phyloP scores from a whole-genome alignment of 1,139 yeast species.

The Pichia sp. region DNA sequence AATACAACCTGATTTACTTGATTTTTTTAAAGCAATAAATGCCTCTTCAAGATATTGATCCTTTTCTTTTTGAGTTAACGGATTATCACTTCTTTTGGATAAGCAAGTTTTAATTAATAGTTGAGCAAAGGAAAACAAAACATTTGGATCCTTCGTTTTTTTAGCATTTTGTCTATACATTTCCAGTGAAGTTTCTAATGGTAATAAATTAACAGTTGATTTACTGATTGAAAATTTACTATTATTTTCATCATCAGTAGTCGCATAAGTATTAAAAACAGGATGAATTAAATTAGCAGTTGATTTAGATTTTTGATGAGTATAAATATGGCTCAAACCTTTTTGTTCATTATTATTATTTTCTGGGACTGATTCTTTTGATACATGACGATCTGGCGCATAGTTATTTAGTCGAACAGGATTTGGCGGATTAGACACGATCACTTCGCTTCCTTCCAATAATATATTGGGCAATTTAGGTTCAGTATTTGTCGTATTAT shows the following conservation, averaged over 20 bases:
- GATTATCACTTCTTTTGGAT: slow-evolving; percentile 16
- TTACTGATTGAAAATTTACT: neutral
- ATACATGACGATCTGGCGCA: too few relatives aligned
- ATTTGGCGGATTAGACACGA: too few relatives aligned
- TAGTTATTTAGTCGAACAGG: too few relatives aligned
- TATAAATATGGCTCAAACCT: too few relatives aligned
- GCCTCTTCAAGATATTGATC: slow-evolving; percentile 71
- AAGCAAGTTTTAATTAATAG: slow-evolving; percentile 22
- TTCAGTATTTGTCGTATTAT: neutral
- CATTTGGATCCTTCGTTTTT: slow-evolving; percentile 77
- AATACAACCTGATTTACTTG: slow-evolving; percentile 74
- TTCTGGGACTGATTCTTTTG: neutral
- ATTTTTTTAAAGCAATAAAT: slow-evolving; percentile 56
- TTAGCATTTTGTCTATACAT: slow-evolving; percentile 82
- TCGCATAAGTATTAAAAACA: slow-evolving; percentile 1
- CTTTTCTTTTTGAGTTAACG: slow-evolving; percentile 27
- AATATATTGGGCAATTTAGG: neutral
- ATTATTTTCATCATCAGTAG: too few relatives aligned
- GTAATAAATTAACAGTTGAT: slow-evolving; percentile 39
- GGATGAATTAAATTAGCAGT: slow-evolving; percentile 11
- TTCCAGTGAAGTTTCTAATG: slow-evolving; percentile 82
- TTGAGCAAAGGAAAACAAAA: slow-evolving; percentile 86
- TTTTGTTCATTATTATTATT: neutral
- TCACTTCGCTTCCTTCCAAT: neutral
- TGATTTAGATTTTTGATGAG: slow-evolving; percentile 8